phyloP scores from a whole-genome alignment of 371 early-diverging fungal genomes.

The Blastocladiella emersonii region DNA sequence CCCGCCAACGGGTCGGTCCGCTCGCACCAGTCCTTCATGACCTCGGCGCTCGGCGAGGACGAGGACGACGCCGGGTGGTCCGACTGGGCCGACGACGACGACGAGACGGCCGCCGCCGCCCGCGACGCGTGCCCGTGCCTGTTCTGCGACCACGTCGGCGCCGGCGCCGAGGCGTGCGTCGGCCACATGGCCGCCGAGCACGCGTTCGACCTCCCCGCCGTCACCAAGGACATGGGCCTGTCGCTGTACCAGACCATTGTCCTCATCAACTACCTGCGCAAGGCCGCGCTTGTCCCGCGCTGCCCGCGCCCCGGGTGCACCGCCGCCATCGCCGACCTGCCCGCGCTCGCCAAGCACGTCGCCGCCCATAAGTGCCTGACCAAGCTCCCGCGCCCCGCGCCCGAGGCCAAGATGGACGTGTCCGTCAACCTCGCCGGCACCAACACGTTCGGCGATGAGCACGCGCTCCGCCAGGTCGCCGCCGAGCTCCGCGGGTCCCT shows the following conservation, averaged over 20 bases:
- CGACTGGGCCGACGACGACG: constrained; percentile 63
- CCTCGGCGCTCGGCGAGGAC: constrained; percentile 5
- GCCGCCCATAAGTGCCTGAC: constrained; percentile 29
- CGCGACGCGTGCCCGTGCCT: constrained; percentile 35
- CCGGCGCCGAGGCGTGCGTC: constrained; percentile 45
- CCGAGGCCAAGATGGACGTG: neutral
- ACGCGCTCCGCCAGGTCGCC: neutral
- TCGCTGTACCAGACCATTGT: constrained; percentile 72
- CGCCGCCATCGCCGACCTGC: constrained; percentile 27
- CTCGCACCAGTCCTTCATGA: constrained; percentile 1
- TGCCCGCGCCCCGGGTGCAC: constrained; percentile 41
- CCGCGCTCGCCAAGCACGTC: constrained; percentile 36
- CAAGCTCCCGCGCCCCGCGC: constrained; percentile 18
- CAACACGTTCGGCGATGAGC: neutral
- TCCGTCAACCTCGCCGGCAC: neutral
- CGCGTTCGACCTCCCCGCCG: constrained; percentile 52
- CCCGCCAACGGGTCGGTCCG: neutral
- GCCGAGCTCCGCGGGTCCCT: neutral
- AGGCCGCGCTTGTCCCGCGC: constrained; percentile 47
- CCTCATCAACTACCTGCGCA: constrained; percentile 80
- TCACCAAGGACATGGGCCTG: constrained; percentile 41
- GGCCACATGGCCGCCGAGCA: constrained; percentile 59
- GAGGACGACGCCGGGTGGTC: constrained; percentile 33
- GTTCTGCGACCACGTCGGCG: constrained; percentile 50
- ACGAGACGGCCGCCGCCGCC: constrained; percentile 24